Percentiles rank a stretch among this genome's conserved stretches.
phyloP scores from a whole-genome alignment of 352 stramenopile species.

The Globisporangium mamillatum region DNA sequence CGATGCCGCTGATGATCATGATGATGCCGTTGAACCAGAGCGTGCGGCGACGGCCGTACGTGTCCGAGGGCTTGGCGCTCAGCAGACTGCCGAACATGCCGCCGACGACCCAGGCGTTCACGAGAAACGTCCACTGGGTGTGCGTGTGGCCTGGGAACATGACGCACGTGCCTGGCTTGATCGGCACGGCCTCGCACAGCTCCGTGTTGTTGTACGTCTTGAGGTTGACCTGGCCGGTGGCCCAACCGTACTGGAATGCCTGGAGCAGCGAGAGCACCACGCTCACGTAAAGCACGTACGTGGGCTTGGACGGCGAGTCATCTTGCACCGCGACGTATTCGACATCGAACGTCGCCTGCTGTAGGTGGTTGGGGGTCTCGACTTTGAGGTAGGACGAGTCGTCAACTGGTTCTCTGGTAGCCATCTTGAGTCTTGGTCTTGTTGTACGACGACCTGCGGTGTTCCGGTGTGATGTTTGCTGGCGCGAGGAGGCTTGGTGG shows the following conservation, averaged over 20 bases:
- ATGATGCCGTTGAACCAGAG: conserved; percentile 22
- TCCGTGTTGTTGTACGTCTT: conserved; percentile 51
- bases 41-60: conserved; percentile 34
- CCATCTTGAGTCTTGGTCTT: not conserved
- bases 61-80: conserved; percentile 33
- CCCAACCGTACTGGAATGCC: conserved; percentile 52
- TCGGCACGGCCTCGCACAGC: conserved; percentile 35
- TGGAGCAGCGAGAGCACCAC: conserved; percentile 34
- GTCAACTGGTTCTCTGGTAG: not conserved
- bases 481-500: not conserved
- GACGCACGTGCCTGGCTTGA: conserved; percentile 30
- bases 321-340: not conserved
- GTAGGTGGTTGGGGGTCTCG: conserved; percentile 6
- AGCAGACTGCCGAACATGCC: conserved; percentile 39
- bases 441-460: not conserved
- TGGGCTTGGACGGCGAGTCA: conserved; percentile 15
- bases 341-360: conserved; percentile 2
- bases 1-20: conserved; percentile 18
- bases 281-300: conserved; percentile 32
- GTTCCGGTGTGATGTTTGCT: not conserved
- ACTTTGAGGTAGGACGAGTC: conserved; percentile 7
- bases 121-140: conserved; percentile 40
- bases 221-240: conserved; percentile 59
- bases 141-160: conserved; percentile 39
- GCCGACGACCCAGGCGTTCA: conserved; percentile 53